Evolutionary conservation across 208 protist species (phyloP), one percentile per base, ranked within the genome.

Genomic region (Acanthamoeba royreba): DNA sequence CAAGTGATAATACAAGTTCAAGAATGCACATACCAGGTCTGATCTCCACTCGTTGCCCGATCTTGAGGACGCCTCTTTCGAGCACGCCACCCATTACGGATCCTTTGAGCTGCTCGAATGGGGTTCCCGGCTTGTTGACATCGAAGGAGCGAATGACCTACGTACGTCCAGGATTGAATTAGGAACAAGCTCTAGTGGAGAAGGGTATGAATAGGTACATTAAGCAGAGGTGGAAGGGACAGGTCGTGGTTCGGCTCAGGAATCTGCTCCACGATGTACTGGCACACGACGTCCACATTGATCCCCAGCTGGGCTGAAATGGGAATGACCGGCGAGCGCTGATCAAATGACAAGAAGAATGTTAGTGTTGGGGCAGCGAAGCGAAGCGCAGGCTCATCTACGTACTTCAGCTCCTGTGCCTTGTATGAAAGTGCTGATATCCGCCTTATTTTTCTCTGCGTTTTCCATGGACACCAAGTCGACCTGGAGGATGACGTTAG

Each of bases 221-320:
- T 69, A 33, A 69, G 58, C 9, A 69, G 58, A 25, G 72, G 42
- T 1, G 72, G 72, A 35, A 83, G 72, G 72, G 72, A 83, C 40
- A 83, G 72, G 72, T 83, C 35, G 38, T 83, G 72, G 1, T 83
- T n/a, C n/a, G 72, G 72, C 35, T 53, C 72, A 25, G 72, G 72
- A 31, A 83, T 47, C 72, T 49, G 38, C 72, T 83, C 72, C n/a
- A 47, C 72, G 4, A 83, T 83, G 72, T 83, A 83, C n/a, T 83
- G 72, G 38, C 72, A 83, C 42, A 83, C 42, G 17, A 49, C 15
- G 72, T 83, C 72, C 42, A 83, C 15, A 42, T 83, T 83, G 72
- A 40, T 4, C 7, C 72, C 72, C 38, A 53, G 28, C 38, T 83
- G 72, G 19, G 72, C 72, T 25, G 72, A 83, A n/a, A 83, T 31